phyloP scores from a whole-genome alignment of 2,329 filamentous ascomycete species.

The Rutstroemia sydowiana region DNA sequence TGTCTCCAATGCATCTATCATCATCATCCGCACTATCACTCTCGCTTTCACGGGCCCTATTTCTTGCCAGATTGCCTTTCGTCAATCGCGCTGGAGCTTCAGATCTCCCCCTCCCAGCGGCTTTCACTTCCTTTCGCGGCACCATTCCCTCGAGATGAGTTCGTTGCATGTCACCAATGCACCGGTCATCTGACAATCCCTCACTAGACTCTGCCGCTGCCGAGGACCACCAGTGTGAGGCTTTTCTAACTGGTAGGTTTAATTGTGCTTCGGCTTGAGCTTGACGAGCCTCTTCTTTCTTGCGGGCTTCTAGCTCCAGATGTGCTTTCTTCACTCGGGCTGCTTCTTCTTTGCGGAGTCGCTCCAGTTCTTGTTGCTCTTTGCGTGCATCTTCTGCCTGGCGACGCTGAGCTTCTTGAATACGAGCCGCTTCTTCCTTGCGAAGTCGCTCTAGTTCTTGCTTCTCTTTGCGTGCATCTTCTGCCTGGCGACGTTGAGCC shows the following conservation, averaged over 20 bases:
- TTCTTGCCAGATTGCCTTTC: background rate
- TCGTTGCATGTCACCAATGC: background rate
- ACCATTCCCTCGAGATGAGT: background rate
- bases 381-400: no score
- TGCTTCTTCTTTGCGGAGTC: background rate
- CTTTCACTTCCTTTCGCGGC: background rate
- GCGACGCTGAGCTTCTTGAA: background rate
- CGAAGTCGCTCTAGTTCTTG: background rate
- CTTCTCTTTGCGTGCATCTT: background rate
- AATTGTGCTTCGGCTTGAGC: no score
- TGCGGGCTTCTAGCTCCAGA: background rate
- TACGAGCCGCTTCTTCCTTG: background rate
- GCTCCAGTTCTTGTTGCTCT: background rate
- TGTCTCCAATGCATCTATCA: constrained; percentile 7
- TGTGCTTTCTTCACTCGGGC: no score
- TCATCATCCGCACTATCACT: background rate
- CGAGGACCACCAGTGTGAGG: no score
- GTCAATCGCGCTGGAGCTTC: no score
- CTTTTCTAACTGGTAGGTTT: no score
- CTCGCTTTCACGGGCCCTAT: background rate
- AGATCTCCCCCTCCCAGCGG: background rate
- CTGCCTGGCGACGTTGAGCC: background rate
- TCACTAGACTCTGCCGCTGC: background rate
- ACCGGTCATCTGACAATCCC: background rate
- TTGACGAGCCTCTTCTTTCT: background rate